A percentile compares a stretch with the other conserved stretches of the same genome.
These are phyloP conservation scores for Diaporthe citrichinensis DNA, from an alignment of 2,329 filamentous ascomycete genomes.

Conservation along the genomic window DNA sequence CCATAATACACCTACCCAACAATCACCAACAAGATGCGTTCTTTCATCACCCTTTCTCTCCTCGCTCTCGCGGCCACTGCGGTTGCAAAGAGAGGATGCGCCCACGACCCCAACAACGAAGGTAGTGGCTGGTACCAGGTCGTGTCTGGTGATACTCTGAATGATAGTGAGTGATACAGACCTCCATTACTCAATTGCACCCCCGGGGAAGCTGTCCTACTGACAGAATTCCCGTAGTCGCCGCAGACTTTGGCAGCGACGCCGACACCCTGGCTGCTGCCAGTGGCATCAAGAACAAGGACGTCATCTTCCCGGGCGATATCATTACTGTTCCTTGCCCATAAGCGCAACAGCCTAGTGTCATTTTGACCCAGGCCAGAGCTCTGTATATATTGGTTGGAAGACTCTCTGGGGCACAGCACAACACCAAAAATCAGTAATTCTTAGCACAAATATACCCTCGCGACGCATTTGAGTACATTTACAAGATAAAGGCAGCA, in stretches of 20 bases:
- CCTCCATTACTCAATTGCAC: background rate
- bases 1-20: background rate
- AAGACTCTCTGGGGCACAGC: too few relatives aligned
- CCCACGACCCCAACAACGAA: background rate
- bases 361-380: too few relatives aligned
- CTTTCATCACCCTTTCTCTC: slow-evolving; percentile 1
- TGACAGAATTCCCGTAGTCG: background rate
- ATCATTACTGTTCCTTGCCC: slow-evolving; percentile 17
- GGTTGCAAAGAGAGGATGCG: slow-evolving; percentile 11
- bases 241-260: background rate
- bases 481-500: background rate
- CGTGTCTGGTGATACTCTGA: background rate
- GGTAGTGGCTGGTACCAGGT: slow-evolving; percentile 12
- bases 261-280: slow-evolving; percentile 3
- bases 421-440: too few relatives aligned
- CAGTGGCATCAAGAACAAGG: slow-evolving; percentile 11
- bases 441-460: background rate
- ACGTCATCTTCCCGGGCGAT: slow-evolving; percentile 1
- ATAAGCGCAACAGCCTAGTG: background rate
- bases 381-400: background rate
- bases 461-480: background rate
- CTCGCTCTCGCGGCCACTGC: slow-evolving; percentile 14
- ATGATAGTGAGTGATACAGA: slow-evolving; percentile 3
- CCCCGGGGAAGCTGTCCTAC: background rate
- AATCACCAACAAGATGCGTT: background rate